These are phyloP conservation scores for Phytophthora parvispora DNA, from an alignment of 352 stramenopile species.

Conservation along the genomic window DNA sequence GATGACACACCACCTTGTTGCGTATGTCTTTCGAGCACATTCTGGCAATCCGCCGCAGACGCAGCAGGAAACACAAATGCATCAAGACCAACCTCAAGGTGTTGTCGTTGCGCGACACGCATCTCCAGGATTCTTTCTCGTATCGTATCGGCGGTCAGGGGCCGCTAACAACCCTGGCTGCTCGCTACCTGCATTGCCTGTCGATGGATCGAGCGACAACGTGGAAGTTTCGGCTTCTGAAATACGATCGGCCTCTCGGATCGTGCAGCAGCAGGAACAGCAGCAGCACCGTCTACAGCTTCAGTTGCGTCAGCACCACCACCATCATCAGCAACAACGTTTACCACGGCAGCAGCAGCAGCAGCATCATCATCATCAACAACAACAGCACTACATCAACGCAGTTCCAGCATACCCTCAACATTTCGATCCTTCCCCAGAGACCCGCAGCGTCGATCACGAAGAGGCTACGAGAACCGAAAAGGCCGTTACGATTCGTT, in stretches of 20 bases:
- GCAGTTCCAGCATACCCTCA: background rate
- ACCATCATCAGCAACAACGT: background rate
- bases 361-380: background rate
- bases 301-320: background rate
- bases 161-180: background rate
- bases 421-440: background rate
- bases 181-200: background rate
- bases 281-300: background rate
- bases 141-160: slow-evolving; percentile 50
- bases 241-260: background rate
- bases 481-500: background rate
- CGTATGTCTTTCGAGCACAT: slow-evolving; percentile 31
- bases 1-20: slow-evolving; percentile 42
- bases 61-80: background rate
- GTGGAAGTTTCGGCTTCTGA: background rate
- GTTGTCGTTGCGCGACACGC: slow-evolving; percentile 29
- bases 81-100: background rate
- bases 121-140: slow-evolving; percentile 39
- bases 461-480: background rate
- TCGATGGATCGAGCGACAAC: background rate
- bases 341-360: background rate
- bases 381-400: background rate
- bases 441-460: background rate
- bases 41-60: background rate
- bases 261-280: background rate